Evolutionary conservation across 1,284 basidiomycete species (phyloP), one percentile per base, ranked within the genome.

Genomic region (Cryptococcus sp.): DNA sequence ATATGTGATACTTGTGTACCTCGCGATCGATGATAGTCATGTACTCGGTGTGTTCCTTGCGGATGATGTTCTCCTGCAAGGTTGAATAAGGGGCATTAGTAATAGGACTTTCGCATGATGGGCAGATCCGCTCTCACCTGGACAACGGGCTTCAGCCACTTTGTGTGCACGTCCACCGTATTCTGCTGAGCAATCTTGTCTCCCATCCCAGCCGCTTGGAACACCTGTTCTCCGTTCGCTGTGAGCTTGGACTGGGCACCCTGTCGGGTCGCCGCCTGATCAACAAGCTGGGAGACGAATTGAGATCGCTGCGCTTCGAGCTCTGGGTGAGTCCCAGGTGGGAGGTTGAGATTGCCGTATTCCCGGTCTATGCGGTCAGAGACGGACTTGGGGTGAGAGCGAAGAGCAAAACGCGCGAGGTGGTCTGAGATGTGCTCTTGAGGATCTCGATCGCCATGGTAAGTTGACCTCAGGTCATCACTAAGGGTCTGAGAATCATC

Each of bases 1-100:
- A 69, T 44, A 74, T 65, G 59, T 78, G 76, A 51, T 74, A 66
- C 40, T 64, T 63, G 59, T 76, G 70, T 29, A 73, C 63, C 29
- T 73, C 66, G 23, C 70, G 62, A 22, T 67, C 57, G 55, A 78
- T 69, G 29, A 74, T 58, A 15, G 63, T 66, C 22, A 48, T 54
- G 55, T 73, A 72, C 26, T 69, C 66, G 17, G 65, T 72, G 47
- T 71, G 65, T 47, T 72, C 70, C 22, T 61, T 56, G 6, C 60
- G 64, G 22, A 51, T 57, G 48, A 76, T 69, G 23, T 56, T 59
- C 66, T 78, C 76, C 68, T 76, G 54, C 7, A 55, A 46, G 26
- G 8, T 34, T 7, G 26, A 34, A 13, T 10, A 13, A 34, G 29
- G 13, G 13, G 3, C 29, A 55, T 16, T 17, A 46, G 26, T 37